A percentile compares a stretch with the other conserved stretches of the same genome.
Evolutionary conservation across 768 basidiomycete genomes (phyloP).

Genomic region (Tylopilus rubrobrunneus): DNA sequence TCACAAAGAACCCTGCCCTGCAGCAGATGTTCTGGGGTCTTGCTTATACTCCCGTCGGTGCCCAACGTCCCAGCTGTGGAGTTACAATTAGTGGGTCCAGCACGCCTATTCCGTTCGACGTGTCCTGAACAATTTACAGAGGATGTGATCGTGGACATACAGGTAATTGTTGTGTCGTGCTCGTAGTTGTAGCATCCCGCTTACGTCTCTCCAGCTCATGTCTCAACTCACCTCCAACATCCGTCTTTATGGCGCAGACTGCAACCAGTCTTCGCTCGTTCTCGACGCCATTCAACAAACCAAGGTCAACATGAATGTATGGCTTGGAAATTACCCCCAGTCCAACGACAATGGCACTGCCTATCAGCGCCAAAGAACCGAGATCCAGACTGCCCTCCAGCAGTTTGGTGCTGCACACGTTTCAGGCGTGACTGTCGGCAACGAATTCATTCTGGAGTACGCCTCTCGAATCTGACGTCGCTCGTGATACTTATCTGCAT

Average conservation of each 20-base stretch:
- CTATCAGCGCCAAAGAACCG: slow-evolving; percentile 68
- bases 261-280: slow-evolving; percentile 76
- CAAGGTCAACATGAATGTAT: slow-evolving; percentile 82
- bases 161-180: slow-evolving; percentile 39
- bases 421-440: slow-evolving; percentile 83
- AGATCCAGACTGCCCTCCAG: slow-evolving; percentile 64
- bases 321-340: slow-evolving; percentile 65
- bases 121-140: slow-evolving; percentile 26
- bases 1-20: slow-evolving; percentile 63
- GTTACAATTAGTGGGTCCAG: slow-evolving; percentile 38
- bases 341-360: slow-evolving; percentile 62
- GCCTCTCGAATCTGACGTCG: slow-evolving; percentile 15
- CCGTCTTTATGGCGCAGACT: slow-evolving; percentile 85
- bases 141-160: slow-evolving; percentile 66
- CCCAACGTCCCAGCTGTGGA: slow-evolving; percentile 70
- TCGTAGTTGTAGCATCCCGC: not conserved
- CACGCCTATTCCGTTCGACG: not conserved
- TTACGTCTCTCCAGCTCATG: slow-evolving; percentile 48
- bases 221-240: slow-evolving; percentile 82
- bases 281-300: slow-evolving; percentile 89
- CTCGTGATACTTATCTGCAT: not conserved
- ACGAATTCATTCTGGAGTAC: slow-evolving; percentile 83
- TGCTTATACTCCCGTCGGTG: slow-evolving; percentile 79
- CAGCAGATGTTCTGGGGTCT: slow-evolving; percentile 79
- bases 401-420: slow-evolving; percentile 77